Evolutionary conservation across 306 rosid species (phyloP).

Genomic region (Vigna radiata): DNA sequence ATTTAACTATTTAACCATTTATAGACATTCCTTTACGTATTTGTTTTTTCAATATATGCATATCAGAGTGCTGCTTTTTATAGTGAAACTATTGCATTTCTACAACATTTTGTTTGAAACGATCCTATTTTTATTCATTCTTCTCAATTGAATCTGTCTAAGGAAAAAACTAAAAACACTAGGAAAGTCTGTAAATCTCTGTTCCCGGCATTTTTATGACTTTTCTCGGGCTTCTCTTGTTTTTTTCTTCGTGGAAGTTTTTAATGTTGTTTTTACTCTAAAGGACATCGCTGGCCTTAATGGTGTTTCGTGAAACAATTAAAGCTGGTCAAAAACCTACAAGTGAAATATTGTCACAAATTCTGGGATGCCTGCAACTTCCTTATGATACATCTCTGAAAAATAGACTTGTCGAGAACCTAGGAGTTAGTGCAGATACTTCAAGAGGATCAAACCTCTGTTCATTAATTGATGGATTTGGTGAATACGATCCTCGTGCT

Average conservation of each 20-base stretch:
- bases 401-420: slow-evolving; percentile 71
- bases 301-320: slow-evolving; percentile 78
- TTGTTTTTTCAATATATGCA: slow-evolving; percentile 5
- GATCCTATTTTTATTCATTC: not conserved
- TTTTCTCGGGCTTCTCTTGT: slow-evolving; percentile 33
- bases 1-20: slow-evolving; percentile 20
- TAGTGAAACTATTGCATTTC: slow-evolving; percentile 22
- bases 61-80: slow-evolving; percentile 11
- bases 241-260: slow-evolving; percentile 41
- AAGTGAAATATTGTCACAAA: slow-evolving; percentile 72
- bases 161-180: slow-evolving; percentile 24
- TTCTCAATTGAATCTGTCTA: not conserved
- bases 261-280: slow-evolving; percentile 43
- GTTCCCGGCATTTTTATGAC: slow-evolving; percentile 26
- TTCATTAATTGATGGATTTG: slow-evolving; percentile 89
- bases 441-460: slow-evolving; percentile 67
- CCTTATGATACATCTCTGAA: slow-evolving; percentile 69
- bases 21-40: slow-evolving; percentile 8
- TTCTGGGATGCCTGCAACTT: slow-evolving; percentile 89
- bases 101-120: slow-evolving; percentile 22
- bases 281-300: slow-evolving; percentile 88
- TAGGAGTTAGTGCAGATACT: slow-evolving; percentile 63
- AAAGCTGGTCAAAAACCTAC: slow-evolving; percentile 76
- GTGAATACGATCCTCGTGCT: slow-evolving; percentile 92
- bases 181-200: slow-evolving; percentile 16